Evolutionary conservation across 2,329 filamentous ascomycete genomes (phyloP).

Genomic region (Claviceps purpurea): DNA sequence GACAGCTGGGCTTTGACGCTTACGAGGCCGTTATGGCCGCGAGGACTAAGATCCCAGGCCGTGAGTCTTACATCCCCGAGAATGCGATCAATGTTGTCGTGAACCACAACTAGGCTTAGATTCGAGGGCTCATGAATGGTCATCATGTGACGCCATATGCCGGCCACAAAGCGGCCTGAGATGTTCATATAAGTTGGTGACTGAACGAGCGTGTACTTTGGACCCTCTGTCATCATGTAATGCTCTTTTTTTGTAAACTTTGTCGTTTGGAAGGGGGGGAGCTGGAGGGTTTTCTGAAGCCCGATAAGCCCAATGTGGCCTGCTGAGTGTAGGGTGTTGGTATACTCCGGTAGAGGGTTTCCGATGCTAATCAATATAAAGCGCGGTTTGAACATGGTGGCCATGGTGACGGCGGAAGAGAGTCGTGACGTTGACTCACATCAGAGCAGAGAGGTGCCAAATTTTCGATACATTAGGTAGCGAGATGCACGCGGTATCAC

Average conservation of each 20-base stretch:
- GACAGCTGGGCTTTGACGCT: constrained; percentile 43
- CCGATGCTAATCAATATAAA: constrained; percentile 80
- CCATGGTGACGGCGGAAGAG: background rate
- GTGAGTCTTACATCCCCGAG: constrained; percentile 55
- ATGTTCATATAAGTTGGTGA: constrained; percentile 75
- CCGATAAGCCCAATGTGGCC: constrained; percentile 65
- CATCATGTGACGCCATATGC: constrained; percentile 49
- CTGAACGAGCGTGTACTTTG: constrained; percentile 56
- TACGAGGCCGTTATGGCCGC: constrained; percentile 65
- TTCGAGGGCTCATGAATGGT: constrained; percentile 19
- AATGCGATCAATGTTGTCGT: constrained; percentile 73
- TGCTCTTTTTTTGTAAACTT: constrained; percentile 35
- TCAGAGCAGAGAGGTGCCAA: background rate
- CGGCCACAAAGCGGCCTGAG: constrained; percentile 56
- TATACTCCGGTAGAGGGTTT: constrained; percentile 60
- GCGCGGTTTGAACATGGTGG: constrained; percentile 27
- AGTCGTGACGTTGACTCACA: background rate
- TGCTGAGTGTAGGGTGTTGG: constrained; percentile 68
- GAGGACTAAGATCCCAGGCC: constrained; percentile 48
- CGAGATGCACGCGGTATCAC: constrained; percentile 14
- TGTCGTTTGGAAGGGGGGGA: constrained; percentile 35
- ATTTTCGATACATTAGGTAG: background rate
- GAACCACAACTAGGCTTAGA: constrained; percentile 57
- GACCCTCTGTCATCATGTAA: constrained; percentile 32
- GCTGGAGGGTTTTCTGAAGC: constrained; percentile 32